phyloP scores from a whole-genome alignment of 306 rosid species.

The Canavalia ensiformis region DNA sequence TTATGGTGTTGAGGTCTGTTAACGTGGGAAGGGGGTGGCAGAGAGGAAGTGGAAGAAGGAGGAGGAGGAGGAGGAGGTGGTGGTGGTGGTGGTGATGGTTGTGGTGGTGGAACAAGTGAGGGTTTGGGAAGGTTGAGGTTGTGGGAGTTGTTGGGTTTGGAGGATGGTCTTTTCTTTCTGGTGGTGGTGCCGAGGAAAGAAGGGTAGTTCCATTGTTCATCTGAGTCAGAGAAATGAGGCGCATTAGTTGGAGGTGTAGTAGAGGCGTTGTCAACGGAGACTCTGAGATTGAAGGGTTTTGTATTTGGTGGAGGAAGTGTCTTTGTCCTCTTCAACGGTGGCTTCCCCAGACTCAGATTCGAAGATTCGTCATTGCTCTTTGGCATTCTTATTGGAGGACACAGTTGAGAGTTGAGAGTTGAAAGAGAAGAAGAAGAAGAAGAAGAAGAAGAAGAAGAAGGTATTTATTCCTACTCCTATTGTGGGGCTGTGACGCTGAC shows the following conservation, averaged over 20 bases:
- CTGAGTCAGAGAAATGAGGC: slow-evolving; percentile 57
- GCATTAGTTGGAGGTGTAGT: slow-evolving; percentile 26
- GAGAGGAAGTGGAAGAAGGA: slow-evolving; percentile 18
- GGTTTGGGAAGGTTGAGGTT: slow-evolving; percentile 40
- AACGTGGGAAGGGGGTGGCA: slow-evolving; percentile 21
- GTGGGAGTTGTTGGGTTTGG: slow-evolving; percentile 40
- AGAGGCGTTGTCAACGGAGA: slow-evolving; percentile 45
- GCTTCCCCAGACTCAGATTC: slow-evolving; percentile 53
- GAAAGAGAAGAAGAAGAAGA: background rate
- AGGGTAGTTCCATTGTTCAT: slow-evolving; percentile 79
- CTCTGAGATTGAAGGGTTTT: slow-evolving; percentile 54
- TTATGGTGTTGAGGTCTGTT: slow-evolving; percentile 35
- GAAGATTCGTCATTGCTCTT: slow-evolving; percentile 49
- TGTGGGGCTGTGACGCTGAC: slow-evolving; percentile 27
- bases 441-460: background rate
- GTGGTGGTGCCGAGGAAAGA: slow-evolving; percentile 74
- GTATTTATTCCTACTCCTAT: background rate
- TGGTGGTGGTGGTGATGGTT: slow-evolving; percentile 14
- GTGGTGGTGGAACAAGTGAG: slow-evolving; percentile 38
- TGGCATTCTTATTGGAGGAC: slow-evolving; percentile 24
- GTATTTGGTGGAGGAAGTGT: slow-evolving; percentile 57
- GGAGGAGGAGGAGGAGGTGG: slow-evolving; percentile 29
- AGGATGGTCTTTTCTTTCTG: slow-evolving; percentile 51
- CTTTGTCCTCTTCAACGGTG: slow-evolving; percentile 69
- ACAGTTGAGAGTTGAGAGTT: background rate